phyloP scores from a whole-genome alignment of 805 yeast genomes.

The Kuraishia cidri region DNA sequence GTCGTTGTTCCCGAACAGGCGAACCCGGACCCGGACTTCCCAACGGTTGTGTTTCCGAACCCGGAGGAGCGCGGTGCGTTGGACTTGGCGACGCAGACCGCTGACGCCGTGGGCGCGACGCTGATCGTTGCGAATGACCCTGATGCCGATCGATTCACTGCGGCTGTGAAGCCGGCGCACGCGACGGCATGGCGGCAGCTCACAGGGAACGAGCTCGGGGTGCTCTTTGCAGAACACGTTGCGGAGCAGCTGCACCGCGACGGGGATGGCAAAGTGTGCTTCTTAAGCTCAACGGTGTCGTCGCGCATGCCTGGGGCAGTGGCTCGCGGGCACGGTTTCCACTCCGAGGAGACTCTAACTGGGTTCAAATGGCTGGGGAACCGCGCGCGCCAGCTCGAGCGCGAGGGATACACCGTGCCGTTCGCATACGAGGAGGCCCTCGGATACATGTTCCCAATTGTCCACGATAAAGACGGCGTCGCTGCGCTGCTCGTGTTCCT shows the following conservation, averaged over 20 bases:
- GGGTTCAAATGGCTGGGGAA: slow-evolving; percentile 99
- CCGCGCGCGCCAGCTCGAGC: slow-evolving; percentile 64
- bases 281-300: slow-evolving; percentile 87
- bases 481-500: slow-evolving; percentile 70
- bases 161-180: slow-evolving; percentile 45
- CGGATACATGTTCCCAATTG: slow-evolving; percentile 82
- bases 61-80: slow-evolving; percentile 96
- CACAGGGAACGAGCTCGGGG: slow-evolving; percentile 89
- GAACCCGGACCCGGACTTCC: slow-evolving; percentile 75
- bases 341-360: slow-evolving; percentile 75
- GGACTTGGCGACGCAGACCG: slow-evolving; percentile 55
- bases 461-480: slow-evolving; percentile 91
- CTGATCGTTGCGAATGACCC: slow-evolving; percentile 90
- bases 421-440: slow-evolving; percentile 95
- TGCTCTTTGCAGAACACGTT: slow-evolving; percentile 64
- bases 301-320: slow-evolving; percentile 69
- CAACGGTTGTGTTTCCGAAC: slow-evolving; percentile 85
- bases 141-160: slow-evolving; percentile 91
- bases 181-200: slow-evolving; percentile 58
- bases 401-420: slow-evolving; percentile 60
- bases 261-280: slow-evolving; percentile 29
- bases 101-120: slow-evolving; percentile 34
- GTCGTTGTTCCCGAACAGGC: slow-evolving; percentile 55
- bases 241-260: slow-evolving; percentile 20
- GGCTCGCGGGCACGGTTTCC: slow-evolving; percentile 54